Conservation (phyloP, 257 asterid genomes). For the Primulina eburnea region DNA sequence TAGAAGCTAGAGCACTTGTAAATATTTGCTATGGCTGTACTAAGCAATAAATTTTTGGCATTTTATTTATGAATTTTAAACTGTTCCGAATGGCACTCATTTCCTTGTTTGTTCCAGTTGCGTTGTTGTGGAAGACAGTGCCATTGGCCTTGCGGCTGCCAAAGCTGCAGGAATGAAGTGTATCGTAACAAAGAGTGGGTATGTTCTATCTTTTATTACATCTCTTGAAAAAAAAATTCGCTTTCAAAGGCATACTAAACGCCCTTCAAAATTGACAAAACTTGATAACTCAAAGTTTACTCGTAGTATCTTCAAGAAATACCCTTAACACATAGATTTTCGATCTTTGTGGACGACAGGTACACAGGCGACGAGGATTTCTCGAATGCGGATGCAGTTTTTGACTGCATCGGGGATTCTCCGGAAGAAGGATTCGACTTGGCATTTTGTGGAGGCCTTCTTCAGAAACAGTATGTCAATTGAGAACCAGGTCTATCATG, state of each 20-base stretch:
- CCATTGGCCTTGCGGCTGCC: constrained; percentile 94
- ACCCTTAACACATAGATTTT: background rate
- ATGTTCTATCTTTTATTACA: constrained; percentile 23
- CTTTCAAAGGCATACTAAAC: background rate
- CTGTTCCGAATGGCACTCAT: background rate
- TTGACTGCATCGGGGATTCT: constrained; percentile 94
- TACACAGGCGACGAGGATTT: constrained; percentile 91
- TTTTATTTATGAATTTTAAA: background rate
- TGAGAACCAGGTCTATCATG: constrained; percentile 17
- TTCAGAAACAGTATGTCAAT: constrained; percentile 66
- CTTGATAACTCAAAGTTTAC: background rate
- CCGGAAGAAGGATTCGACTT: constrained; percentile 90
- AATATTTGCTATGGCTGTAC: background rate
- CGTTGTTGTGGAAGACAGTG: constrained; percentile 96
- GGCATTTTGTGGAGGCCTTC: constrained; percentile 77
- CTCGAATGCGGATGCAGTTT: constrained; percentile 88
- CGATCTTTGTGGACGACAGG: constrained; percentile 29
- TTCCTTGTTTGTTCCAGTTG: constrained; percentile 44
- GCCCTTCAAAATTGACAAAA: no score
- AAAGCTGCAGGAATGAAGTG: constrained; percentile 97
- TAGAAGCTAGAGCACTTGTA: background rate
- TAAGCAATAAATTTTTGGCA: background rate
- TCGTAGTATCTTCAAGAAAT: background rate
- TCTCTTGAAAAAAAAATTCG: background rate
- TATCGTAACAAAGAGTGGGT: constrained; percentile 93